Evolutionary conservation across 1,284 basidiomycete genomes (phyloP), one percentile per base, ranked within the genome.

Genomic region (Leccinum huronense): DNA sequence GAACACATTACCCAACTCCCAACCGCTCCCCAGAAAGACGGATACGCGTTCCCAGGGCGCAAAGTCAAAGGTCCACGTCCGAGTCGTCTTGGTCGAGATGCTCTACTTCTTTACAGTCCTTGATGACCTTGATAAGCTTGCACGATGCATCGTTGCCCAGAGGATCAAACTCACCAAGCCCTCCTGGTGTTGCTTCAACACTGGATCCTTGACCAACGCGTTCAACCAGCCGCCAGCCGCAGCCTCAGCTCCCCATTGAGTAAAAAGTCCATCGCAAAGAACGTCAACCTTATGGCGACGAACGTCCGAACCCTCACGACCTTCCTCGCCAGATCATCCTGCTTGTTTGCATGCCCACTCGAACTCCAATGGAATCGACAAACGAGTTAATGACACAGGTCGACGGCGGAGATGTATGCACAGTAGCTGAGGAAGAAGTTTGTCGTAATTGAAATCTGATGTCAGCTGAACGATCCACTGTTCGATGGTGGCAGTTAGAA

Each of bases 401-500:
- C 23, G 23, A 27, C 23, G 23, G 23, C 23, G 23, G 23, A 27
- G 77, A 34, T 83, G 74, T 27, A 27, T 27, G 23, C 23, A 27
- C 23, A 27, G 23, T 27, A 27, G 23, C 23, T 27, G 23, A 27
- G 23, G 23, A 27, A 93, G 81, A 23, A 95, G 81, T 69, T 94
- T 89, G 73, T 93, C 90, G 66, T 92, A 91, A 74, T 91, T 87
- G 68, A 94, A 80, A 69, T 90, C 87, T 71, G 89, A 91, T 34
- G 93, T 95, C 57, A 95, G 80, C 72, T 95, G 93, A 1, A 91
- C 92, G 64, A 95, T 88, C 91, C 93, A 94, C 1, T 94, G 86
- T 74, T 95, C 93, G 68, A 95, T 91, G 5, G 92, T 94, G 5
- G 93, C 93, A 0, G 91, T 93, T 40, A 94, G 80, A 14, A 95